Evolutionary conservation across 2,329 filamentous ascomycete species (phyloP).

Genomic region (Nigrospora oryzae): DNA sequence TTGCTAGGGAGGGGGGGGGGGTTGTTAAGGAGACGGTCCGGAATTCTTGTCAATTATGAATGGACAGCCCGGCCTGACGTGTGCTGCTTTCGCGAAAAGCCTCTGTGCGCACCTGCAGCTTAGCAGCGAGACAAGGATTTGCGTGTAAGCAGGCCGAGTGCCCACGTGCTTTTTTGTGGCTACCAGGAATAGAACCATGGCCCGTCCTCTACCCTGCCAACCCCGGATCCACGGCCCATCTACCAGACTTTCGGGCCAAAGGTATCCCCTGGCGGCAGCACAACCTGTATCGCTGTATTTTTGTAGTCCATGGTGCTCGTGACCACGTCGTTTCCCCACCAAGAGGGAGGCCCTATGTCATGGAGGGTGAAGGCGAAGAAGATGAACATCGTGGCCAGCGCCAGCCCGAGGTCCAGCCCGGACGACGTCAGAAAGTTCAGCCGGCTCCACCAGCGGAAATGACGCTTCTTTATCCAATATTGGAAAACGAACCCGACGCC

Average conservation of each 20-base stretch:
- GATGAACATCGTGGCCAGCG: constrained; percentile 57
- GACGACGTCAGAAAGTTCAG: constrained; percentile 67
- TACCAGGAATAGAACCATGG: too few relatives aligned
- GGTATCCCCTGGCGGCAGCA: constrained; percentile 41
- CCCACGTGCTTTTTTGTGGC: too few relatives aligned
- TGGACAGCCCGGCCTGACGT: too few relatives aligned
- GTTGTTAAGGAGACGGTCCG: too few relatives aligned
- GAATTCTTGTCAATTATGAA: too few relatives aligned
- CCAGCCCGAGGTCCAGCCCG: constrained; percentile 60
- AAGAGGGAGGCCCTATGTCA: constrained; percentile 50
- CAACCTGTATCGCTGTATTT: constrained; percentile 48
- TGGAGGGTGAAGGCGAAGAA: constrained; percentile 63
- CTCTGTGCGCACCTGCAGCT: too few relatives aligned
- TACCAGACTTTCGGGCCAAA: constrained; percentile 55
- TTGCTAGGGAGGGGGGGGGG: too few relatives aligned
- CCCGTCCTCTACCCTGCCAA: too few relatives aligned
- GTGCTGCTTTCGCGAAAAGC: too few relatives aligned
- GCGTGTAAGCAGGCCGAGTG: too few relatives aligned
- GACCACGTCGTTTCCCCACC: constrained; percentile 62
- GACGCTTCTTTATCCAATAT: constrained; percentile 53
- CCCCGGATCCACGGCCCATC: not conserved
- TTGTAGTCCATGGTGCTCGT: constrained; percentile 52
- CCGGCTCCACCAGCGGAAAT: constrained; percentile 64
- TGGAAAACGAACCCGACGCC: constrained; percentile 65
- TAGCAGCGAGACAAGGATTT: too few relatives aligned